These are phyloP conservation scores for Taxillus chinensis DNA, from an alignment of 164 flowering plant species.

Conservation along the genomic window DNA sequence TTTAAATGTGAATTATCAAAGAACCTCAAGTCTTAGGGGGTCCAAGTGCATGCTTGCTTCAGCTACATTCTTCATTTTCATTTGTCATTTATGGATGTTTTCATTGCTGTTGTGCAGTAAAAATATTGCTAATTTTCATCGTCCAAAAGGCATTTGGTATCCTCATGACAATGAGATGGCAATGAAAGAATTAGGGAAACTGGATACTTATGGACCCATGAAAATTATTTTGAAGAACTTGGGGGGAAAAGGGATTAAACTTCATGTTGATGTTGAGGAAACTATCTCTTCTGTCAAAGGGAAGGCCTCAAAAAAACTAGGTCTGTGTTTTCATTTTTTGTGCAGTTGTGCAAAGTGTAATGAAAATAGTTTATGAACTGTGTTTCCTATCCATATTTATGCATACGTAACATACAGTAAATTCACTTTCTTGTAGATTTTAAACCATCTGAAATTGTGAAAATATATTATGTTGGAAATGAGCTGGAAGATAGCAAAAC, in stretches of 20 bases:
- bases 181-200: constrained; percentile 69
- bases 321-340: constrained; percentile 19
- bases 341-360: neutral
- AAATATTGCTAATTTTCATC: constrained; percentile 88
- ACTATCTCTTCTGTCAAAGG: constrained; percentile 58
- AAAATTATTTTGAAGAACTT: constrained; percentile 83
- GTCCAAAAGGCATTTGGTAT: constrained; percentile 91
- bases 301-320: constrained; percentile 91
- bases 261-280: constrained; percentile 80
- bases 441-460: constrained; percentile 64
- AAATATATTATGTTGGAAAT: constrained; percentile 62
- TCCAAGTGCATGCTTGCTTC: too few relatives aligned
- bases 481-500: constrained; percentile 75
- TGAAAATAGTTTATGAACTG: neutral
- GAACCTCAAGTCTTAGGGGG: too few relatives aligned
- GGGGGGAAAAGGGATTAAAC: constrained; percentile 94
- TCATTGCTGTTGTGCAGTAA: constrained; percentile 47
- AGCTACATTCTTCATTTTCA: too few relatives aligned
- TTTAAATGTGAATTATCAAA: too few relatives aligned
- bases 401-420: neutral
- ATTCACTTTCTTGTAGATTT: constrained; percentile 41
- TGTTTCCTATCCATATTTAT: constrained; percentile 1
- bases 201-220: constrained; percentile 66
- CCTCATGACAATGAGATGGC: constrained; percentile 92
- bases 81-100: neutral